These are phyloP conservation scores for Pulveroboletus sp. DNA, from an alignment of 768 basidiomycete genomes.

Conservation along the genomic window DNA sequence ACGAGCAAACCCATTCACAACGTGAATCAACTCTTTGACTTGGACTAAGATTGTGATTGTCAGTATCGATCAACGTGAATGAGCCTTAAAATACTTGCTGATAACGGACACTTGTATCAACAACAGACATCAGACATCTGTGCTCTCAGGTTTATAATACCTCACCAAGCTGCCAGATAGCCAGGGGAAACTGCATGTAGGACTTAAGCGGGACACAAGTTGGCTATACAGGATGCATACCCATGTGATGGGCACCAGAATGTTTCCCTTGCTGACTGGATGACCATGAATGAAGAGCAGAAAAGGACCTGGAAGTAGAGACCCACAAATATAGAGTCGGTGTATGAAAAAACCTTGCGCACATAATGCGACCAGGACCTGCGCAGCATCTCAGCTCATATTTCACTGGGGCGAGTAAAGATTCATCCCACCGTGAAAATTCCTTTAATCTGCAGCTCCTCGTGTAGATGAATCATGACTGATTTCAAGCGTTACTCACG, in stretches of 20 bases:
- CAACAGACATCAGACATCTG: background rate
- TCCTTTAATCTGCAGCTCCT: background rate
- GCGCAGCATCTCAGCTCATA: background rate
- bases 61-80: too few relatives aligned
- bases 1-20: background rate
- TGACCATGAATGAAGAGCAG: background rate
- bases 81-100: too few relatives aligned
- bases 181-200: background rate
- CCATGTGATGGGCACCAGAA: background rate
- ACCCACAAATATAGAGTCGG: background rate
- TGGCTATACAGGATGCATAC: background rate
- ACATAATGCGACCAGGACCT: background rate
- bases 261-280: background rate
- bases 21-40: background rate
- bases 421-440: background rate
- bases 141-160: too few relatives aligned
- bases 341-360: background rate
- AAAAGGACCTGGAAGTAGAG: background rate
- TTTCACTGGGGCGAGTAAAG: background rate
- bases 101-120: background rate
- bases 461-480: too few relatives aligned
- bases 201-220: background rate
- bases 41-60: slow-evolving; percentile 5
- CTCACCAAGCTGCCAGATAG: slow-evolving; percentile 1
- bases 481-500: too few relatives aligned